A percentile compares a stretch with the other conserved stretches of the same genome.
phyloP scores from a whole-genome alignment of 2,329 filamentous ascomycete species.

The Aspergillus calidoustus region DNA sequence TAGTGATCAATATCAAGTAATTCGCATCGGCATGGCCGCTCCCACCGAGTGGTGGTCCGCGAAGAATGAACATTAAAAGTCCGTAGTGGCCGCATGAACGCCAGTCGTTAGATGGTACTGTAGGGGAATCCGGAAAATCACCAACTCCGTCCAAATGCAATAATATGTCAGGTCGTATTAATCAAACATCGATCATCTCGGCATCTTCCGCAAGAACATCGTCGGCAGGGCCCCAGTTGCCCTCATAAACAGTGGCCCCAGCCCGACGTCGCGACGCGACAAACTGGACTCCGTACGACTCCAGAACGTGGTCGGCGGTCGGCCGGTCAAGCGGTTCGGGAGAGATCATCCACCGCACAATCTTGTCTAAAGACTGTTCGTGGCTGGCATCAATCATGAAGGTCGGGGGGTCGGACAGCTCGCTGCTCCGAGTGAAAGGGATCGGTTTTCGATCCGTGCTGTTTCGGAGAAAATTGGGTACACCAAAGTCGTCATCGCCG shows the following conservation, averaged over 20 bases:
- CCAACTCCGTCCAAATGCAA: conserved; percentile 42
- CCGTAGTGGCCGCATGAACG: conserved; percentile 26
- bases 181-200: conserved; percentile 67
- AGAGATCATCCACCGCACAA: conserved; percentile 87
- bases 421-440: conserved; percentile 53
- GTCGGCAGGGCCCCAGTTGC: conserved; percentile 86
- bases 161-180: conserved; percentile 31
- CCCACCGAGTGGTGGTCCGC: conserved; percentile 11
- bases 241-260: conserved; percentile 93
- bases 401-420: conserved; percentile 71
- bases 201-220: conserved; percentile 62
- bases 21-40: not conserved
- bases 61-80: conserved; percentile 20
- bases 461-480: conserved; percentile 39
- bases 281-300: conserved; percentile 77
- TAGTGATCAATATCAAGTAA: conserved; percentile 7
- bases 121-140: conserved; percentile 26
- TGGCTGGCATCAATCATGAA: conserved; percentile 86
- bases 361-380: conserved; percentile 75
- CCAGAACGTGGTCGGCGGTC: conserved; percentile 72
- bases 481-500: conserved; percentile 50
- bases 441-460: conserved; percentile 30
- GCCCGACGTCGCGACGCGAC: conserved; percentile 76
- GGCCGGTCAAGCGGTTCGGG: conserved; percentile 76
- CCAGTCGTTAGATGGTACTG: conserved; percentile 30